Evolutionary conservation across 768 basidiomycete genomes (phyloP).

Genomic region (Rhodocollybia butyracea): DNA sequence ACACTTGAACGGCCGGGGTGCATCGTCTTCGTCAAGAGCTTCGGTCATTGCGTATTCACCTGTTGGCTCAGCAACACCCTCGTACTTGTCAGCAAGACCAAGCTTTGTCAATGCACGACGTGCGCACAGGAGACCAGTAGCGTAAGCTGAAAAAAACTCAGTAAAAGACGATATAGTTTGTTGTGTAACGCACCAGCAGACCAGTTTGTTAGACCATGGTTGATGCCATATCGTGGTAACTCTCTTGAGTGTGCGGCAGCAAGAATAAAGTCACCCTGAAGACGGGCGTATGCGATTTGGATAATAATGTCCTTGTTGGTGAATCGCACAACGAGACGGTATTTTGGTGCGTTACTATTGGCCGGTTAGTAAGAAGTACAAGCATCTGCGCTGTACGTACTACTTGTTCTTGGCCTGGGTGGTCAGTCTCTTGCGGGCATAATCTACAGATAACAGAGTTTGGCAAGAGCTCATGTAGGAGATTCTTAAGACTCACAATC

Average conservation of each 20-base stretch:
- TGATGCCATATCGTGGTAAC: constrained; percentile 94
- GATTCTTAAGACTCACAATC: constrained; percentile 64
- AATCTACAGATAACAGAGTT: constrained; percentile 54
- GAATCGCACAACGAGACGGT: constrained; percentile 98
- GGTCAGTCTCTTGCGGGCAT: constrained; percentile 95
- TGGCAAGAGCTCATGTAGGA: not conserved
- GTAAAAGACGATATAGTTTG: constrained; percentile 7
- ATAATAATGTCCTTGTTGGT: constrained; percentile 96
- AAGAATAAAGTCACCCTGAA: constrained; percentile 95
- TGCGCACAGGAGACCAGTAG: constrained; percentile 92
- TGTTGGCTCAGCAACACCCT: constrained; percentile 90
- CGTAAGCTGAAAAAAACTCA: constrained; percentile 64
- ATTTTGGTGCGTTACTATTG: constrained; percentile 88
- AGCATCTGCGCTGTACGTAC: constrained; percentile 40
- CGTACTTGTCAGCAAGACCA: constrained; percentile 96
- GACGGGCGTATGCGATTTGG: constrained; percentile 94
- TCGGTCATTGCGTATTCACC: constrained; percentile 85
- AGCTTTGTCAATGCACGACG: constrained; percentile 94
- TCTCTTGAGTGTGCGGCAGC: constrained; percentile 86
- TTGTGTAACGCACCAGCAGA: constrained; percentile 61
- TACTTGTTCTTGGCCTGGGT: constrained; percentile 99
- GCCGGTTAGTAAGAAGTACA: not conserved
- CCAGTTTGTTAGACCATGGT: constrained; percentile 99
- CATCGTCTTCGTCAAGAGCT: constrained; percentile 84
- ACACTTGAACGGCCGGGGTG: constrained; percentile 97